Evolutionary conservation across 257 asterid species (phyloP).

Genomic region (Cinchona pubescens): DNA sequence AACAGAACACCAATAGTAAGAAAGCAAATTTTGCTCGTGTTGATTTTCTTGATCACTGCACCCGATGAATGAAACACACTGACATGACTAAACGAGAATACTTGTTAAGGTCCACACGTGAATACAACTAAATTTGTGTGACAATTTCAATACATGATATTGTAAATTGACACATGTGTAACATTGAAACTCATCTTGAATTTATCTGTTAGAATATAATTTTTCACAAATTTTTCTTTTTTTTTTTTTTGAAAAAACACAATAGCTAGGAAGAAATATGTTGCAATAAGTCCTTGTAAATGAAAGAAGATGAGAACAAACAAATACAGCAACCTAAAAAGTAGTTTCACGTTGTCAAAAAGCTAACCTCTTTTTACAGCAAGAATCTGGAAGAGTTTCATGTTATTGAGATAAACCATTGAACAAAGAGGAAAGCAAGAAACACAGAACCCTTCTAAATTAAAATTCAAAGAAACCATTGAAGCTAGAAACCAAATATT

Average conservation of each 20-base stretch:
- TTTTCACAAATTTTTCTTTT: not conserved
- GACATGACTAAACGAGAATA: too few relatives aligned
- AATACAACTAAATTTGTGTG: too few relatives aligned
- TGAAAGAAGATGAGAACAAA: not conserved
- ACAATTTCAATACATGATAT: too few relatives aligned
- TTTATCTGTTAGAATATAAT: too few relatives aligned
- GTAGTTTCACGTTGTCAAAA: too few relatives aligned
- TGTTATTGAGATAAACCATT: not conserved
- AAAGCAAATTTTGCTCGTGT: slow-evolving; percentile 7
- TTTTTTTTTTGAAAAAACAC: too few relatives aligned
- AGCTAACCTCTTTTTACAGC: not conserved
- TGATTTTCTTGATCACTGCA: not conserved
- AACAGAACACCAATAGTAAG: slow-evolving; percentile 2
- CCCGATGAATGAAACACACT: too few relatives aligned
- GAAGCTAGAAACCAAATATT: slow-evolving; percentile 4
- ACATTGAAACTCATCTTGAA: too few relatives aligned
- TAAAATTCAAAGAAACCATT: not conserved
- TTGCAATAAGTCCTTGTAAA: not conserved
- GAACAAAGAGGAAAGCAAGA: not conserved
- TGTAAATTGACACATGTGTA: too few relatives aligned
- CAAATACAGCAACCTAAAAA: not conserved
- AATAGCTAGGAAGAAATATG: not conserved
- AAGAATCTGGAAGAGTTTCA: not conserved
- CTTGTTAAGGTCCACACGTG: too few relatives aligned
- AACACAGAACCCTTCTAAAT: not conserved